phyloP scores from a whole-genome alignment of 805 yeast species.

The Wickerhamiella bombiphila region DNA sequence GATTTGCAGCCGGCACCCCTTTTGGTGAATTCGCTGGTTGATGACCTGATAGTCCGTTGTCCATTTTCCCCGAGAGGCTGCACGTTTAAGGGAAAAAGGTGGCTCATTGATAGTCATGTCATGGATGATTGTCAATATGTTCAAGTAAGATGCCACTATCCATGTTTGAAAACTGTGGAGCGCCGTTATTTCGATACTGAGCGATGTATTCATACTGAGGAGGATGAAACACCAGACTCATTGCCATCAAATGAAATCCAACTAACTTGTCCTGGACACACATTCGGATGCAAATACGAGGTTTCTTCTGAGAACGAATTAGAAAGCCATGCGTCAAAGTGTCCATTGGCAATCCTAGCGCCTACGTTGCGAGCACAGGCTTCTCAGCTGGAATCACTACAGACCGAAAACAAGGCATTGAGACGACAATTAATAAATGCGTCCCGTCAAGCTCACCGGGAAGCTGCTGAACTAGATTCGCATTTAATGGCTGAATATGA shows the following conservation, averaged over 20 bases:
- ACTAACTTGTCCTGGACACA: slow-evolving; percentile 17
- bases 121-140: slow-evolving; percentile 28
- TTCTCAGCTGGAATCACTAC: slow-evolving; percentile 18
- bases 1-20: slow-evolving; percentile 40
- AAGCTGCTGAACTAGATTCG: slow-evolving; percentile 17
- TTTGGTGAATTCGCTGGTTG: slow-evolving; percentile 42
- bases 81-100: slow-evolving; percentile 39
- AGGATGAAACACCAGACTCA: slow-evolving; percentile 7
- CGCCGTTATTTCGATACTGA: slow-evolving; percentile 9
- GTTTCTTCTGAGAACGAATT: slow-evolving; percentile 14
- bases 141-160: slow-evolving; percentile 25
- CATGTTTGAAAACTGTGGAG: slow-evolving; percentile 16
- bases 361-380: slow-evolving; percentile 20
- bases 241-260: slow-evolving; percentile 3
- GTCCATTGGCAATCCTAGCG: slow-evolving; percentile 19
- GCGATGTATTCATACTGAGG: slow-evolving; percentile 11
- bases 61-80: slow-evolving; percentile 41
- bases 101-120: slow-evolving; percentile 42
- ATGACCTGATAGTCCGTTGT: slow-evolving; percentile 45
- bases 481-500: slow-evolving; percentile 24
- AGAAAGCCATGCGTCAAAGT: slow-evolving; percentile 16
- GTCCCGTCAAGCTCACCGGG: slow-evolving; percentile 11
- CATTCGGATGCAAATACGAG: slow-evolving; percentile 21
- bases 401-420: slow-evolving; percentile 23
- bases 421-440: slow-evolving; percentile 19